phyloP scores from a whole-genome alignment of 1,139 yeast species.

The Insectozyma bohioensis region DNA sequence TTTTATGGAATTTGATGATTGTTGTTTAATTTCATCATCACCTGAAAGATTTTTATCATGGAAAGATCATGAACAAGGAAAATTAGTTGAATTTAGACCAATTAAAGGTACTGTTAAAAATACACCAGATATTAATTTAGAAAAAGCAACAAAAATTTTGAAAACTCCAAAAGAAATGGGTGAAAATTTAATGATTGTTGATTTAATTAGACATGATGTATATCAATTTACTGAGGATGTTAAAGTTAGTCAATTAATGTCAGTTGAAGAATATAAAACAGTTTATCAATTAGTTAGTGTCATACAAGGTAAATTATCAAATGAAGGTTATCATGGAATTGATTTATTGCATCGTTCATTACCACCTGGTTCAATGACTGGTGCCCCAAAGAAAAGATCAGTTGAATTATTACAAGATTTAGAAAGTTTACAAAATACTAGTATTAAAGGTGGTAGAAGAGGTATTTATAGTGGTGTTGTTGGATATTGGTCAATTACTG shows the following conservation, averaged over 20 bases:
- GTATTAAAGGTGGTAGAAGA: conserved; percentile 56
- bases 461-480: conserved; percentile 94
- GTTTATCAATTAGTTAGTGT: conserved; percentile 92
- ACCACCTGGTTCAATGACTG: conserved; percentile 99
- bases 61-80: conserved; percentile 38
- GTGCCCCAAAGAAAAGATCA: conserved; percentile 95
- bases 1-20: conserved; percentile 71
- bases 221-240: conserved; percentile 69
- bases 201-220: conserved; percentile 88
- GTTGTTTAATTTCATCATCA: conserved; percentile 77
- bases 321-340: conserved; percentile 57
- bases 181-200: conserved; percentile 96
- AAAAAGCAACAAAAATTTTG: conserved; percentile 61
- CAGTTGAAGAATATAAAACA: conserved; percentile 87
- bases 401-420: conserved; percentile 72
- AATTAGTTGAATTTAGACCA: conserved; percentile 78
- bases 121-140: conserved; percentile 48
- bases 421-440: conserved; percentile 38
- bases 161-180: conserved; percentile 92
- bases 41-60: conserved; percentile 93
- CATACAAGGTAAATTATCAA: conserved; percentile 59
- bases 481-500: conserved; percentile 92
- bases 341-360: conserved; percentile 76
- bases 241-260: conserved; percentile 76
- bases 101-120: conserved; percentile 93